Percentiles rank a stretch among this genome's conserved stretches.
phyloP scores from a whole-genome alignment of 1,284 basidiomycete genomes.

The Cutaneotrichosporon sp. region DNA sequence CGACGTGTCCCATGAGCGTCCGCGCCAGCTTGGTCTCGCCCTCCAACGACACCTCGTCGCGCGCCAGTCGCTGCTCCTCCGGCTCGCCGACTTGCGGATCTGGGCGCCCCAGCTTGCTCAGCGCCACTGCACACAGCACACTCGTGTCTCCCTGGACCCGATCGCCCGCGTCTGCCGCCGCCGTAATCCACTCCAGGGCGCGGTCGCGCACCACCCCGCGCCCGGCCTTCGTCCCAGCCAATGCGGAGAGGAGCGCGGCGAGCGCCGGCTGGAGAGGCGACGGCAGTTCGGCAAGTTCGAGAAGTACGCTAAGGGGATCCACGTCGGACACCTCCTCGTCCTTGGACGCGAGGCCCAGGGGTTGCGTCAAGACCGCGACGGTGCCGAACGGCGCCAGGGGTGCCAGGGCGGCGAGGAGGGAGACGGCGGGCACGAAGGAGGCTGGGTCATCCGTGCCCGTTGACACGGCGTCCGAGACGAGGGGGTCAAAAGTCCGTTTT shows the following conservation, averaged over 20 bases:
- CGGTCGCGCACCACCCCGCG: slow-evolving; percentile 59
- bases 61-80: slow-evolving; percentile 26
- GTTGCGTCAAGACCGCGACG: slow-evolving; percentile 24
- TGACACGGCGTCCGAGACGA: slow-evolving; percentile 9
- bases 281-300: slow-evolving; percentile 42
- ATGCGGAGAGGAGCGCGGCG: slow-evolving; percentile 66
- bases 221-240: slow-evolving; percentile 65
- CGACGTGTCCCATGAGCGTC: slow-evolving; percentile 59
- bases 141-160: slow-evolving; percentile 30
- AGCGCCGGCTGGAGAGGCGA: slow-evolving; percentile 50
- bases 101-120: slow-evolving; percentile 69
- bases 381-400: slow-evolving; percentile 24
- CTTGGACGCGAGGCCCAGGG: slow-evolving; percentile 12
- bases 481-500: slow-evolving; percentile 11
- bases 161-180: slow-evolving; percentile 44
- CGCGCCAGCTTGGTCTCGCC: slow-evolving; percentile 55
- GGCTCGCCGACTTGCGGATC: slow-evolving; percentile 52
- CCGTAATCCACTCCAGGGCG: slow-evolving; percentile 27
- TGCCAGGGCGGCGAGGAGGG: slow-evolving; percentile 29
- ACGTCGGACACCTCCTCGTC: slow-evolving; percentile 7
- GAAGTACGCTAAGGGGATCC: slow-evolving; percentile 29
- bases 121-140: slow-evolving; percentile 62
- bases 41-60: slow-evolving; percentile 19
- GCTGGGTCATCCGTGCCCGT: slow-evolving; percentile 4
- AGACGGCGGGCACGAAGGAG: slow-evolving; percentile 12